Evolutionary conservation across 495 filamentous ascomycete genomes (phyloP), one percentile per base, ranked within the genome.

Genomic region (Hypoxylon perforatum): DNA sequence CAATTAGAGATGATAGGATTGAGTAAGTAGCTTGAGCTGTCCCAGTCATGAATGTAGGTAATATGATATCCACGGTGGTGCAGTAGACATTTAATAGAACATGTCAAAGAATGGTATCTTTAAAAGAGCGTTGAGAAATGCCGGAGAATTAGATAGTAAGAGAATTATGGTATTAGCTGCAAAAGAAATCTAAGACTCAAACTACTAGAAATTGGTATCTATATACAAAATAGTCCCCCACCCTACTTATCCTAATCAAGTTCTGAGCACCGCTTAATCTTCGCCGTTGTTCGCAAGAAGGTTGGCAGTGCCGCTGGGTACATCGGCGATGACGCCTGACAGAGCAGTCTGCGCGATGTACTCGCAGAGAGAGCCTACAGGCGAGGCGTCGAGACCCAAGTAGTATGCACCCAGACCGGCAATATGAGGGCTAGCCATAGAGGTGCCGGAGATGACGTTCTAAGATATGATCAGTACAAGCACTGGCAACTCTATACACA

Each of bases 361-460:
- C 15, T 69, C 35, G 65, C 77, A 80, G 19, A 86, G 82, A 2
- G 51, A 17, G 5, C 3, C 57, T 5, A 55, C 60, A 18, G 77
- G 74, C 48, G 73, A 63, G 9, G 65, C 70, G 28, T 57, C 71
- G 36, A 83, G 76, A 11, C 76, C 76, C 64, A 84, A 76, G 52
- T 83, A 75, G 73, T 86, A 87, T 8, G 82, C 78, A 12, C 75
- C 80, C 25, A 85, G 73, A 60, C 86, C 86, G 12, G 78, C 80
- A 70, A 88, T 77, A 49, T 89, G 86, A 19, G 85, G 86, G 14
- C 80, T 79, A 21, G 86, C 82, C 81, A 83, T 84, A 1, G 78
- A 81, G 15, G 87, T 90, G 33, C 86, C 87, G 14, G 82, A 85
- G 67, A 88, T 85, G 56, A 80, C 79, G 75, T 85, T 82, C 51